Base-by-base conservation (phyloP, 352 stramenopile genomes). In the Phytophthora syringae region DNA sequence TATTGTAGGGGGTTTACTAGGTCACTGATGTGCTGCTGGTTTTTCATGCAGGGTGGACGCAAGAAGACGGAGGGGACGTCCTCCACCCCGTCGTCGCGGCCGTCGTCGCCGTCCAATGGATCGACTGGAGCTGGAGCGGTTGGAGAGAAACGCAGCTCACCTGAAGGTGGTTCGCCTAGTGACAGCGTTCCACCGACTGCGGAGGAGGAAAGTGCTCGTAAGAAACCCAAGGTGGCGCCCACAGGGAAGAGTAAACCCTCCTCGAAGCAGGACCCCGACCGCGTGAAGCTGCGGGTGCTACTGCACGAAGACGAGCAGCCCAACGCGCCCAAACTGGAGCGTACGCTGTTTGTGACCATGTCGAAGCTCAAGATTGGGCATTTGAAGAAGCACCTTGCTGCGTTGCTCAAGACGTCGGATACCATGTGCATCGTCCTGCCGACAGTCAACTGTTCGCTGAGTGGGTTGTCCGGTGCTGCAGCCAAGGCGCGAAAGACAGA, bases 291-390 rank as follows among this genome's bases (percentile, higher is more conserved):
- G 13, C 80, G 82, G 1, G 70, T 94, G 36, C 7, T 84, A 16
- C 54, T 92, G 11, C 84, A 91, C 52, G 77, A 82, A 5, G 66
- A 88, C 1, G 79, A 90, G 43, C 44, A 54, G n/a, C 25, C 52
- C 1, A 49, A 57, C 7, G 60, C 64, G 7, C 72, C 72, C 0
- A 79, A 71, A 34, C 66, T 94, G 42, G 59, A 74, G 50, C 74
- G 79, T 9, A 81, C 74, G 44, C 64, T 91, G 30, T 90, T 94
- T 45, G 76, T 71, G 9, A 93, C 84, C 22, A 82, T 72, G 21
- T 67, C 79, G 34, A 75, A 77, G 27, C 80, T 94, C 25, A 94
- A 93, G 55, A 76, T 94, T 28, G 63, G 74, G 18, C 83, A 90
- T 22, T 49, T 94, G 30, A 93, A 93, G 70, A 89, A 85, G 51